A percentile compares a stretch with the other conserved stretches of the same genome.
Conservation (phyloP, 495 filamentous ascomycete species). For the Acidiella bohemica region DNA sequence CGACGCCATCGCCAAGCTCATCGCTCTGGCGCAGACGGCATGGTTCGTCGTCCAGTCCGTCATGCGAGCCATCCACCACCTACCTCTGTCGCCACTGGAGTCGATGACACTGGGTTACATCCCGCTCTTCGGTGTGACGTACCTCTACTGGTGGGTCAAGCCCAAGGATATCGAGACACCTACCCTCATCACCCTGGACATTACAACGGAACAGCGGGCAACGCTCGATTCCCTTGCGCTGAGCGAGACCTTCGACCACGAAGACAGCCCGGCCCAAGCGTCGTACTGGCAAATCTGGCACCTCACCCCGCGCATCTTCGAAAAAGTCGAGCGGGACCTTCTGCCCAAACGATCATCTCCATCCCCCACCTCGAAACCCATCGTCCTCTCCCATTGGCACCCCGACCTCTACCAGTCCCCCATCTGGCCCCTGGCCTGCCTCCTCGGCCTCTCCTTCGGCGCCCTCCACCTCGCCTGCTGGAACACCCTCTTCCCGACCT, state of each 20-base stretch:
- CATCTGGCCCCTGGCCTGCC: conserved; percentile 22
- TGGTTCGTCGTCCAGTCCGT: conserved; percentile 29
- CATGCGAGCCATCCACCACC: conserved; percentile 20
- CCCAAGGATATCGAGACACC: conserved; percentile 29
- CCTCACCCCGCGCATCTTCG: conserved; percentile 24
- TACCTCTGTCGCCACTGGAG: conserved; percentile 29
- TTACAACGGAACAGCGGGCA: conserved; percentile 19
- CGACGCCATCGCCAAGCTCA: conserved; percentile 26
- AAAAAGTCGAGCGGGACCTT: background rate
- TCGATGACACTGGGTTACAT: conserved; percentile 30
- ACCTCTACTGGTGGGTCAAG: conserved; percentile 32
- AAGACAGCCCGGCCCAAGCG: conserved; percentile 19
- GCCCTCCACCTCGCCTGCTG: conserved; percentile 26
- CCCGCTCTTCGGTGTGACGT: conserved; percentile 26
- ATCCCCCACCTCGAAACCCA: background rate
- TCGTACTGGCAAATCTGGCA: conserved; percentile 22
- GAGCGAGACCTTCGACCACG: conserved; percentile 23
- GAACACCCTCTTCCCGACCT: conserved; percentile 22
- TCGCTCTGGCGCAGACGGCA: conserved; percentile 24
- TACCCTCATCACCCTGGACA: conserved; percentile 27
- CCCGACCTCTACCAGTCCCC: conserved; percentile 21
- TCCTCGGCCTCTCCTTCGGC: conserved; percentile 23
- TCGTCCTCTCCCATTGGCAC: conserved; percentile 19
- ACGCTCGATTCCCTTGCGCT: conserved; percentile 24
- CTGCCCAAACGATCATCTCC: too few species aligned